Base-by-base conservation (phyloP, 345 rosid species). In the Gossypium longicalyx region DNA sequence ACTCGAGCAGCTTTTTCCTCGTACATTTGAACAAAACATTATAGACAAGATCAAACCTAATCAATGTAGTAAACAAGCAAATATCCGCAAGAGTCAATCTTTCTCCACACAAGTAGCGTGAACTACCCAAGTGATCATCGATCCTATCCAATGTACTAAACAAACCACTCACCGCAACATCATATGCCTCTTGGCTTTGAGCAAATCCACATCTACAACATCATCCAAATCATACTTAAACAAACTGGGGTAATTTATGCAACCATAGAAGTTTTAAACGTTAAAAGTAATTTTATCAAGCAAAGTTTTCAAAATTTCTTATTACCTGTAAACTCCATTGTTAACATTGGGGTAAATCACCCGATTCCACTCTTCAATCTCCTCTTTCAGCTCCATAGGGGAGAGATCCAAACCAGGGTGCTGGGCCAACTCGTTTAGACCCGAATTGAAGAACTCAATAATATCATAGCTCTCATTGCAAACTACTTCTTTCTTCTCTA, bases 381-480 rank as follows among this genome's bases (percentile, higher is more conserved):
- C 58, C 53, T 49, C 53, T 49, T 49, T 49, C 53, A 49, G 73
- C 1, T 82, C 82, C 12, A 57, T 52, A 0, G 97, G 97, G 3
- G 86, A 79, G 38, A 94, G 86, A 80, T 94, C 95, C 72, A 94
- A 75, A 65, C 71, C 76, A 23, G 90, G 89, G 80, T 89, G 82
- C 7, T 12, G 44, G 8, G 97, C 91, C 22, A 79, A 58, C 66
- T 74, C 83, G 73, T 92, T 87, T 19, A 91, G 70, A 25, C 93
- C 93, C 20, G 88, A 87, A 75, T 88, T 92, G 72, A 92, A 85
- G 53, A 92, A 77, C 73, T 85, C 87, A 43, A 88, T 86, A 7
- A 94, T 90, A 23, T 92, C 95, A 47, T 91, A 92, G 73, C 97
- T 94, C 79, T 92, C 97, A 22, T 92, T 94, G 71, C 97, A 90